A percentile compares a stretch with the other conserved stretches of the same genome.
phyloP scores from a whole-genome alignment of 2,329 filamentous ascomycete species.

The Chaetomium globosum region DNA sequence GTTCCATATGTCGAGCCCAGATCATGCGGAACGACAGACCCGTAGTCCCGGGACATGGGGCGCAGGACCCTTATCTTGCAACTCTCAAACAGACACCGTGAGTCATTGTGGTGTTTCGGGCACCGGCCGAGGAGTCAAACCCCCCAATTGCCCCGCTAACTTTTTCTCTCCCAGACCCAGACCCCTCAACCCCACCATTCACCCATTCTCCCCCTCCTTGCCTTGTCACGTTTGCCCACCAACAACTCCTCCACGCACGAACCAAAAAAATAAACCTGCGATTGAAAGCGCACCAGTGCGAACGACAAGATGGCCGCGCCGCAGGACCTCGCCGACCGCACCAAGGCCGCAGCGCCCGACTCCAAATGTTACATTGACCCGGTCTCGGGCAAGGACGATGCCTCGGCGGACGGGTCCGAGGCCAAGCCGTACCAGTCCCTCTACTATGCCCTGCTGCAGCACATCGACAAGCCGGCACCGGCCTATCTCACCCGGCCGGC shows the following conservation, averaged over 20 bases:
- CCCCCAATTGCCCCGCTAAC: constrained; percentile 32
- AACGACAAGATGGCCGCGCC: constrained; percentile 46
- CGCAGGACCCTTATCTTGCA: constrained; percentile 22
- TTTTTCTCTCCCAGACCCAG: constrained; percentile 21
- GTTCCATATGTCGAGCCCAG: constrained; percentile 15
- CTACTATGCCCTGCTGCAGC: constrained; percentile 73
- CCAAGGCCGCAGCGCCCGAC: constrained; percentile 48
- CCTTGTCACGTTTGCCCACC: constrained; percentile 5
- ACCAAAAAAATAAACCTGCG: constrained; percentile 22
- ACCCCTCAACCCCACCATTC: constrained; percentile 28
- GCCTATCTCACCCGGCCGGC: constrained; percentile 70
- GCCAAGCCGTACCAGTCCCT: constrained; percentile 79
- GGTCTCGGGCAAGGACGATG: constrained; percentile 72
- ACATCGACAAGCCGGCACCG: constrained; percentile 58
- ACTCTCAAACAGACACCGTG: constrained; percentile 21
- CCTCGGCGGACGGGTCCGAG: constrained; percentile 68
- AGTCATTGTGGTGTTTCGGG: constrained; percentile 30
- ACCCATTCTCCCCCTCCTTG: not conserved
- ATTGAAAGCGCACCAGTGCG: constrained; percentile 33
- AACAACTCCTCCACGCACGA: constrained; percentile 18
- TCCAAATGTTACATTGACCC: constrained; percentile 75
- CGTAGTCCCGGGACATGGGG: constrained; percentile 5
- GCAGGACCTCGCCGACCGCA: constrained; percentile 55
- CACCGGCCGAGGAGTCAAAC: not conserved
- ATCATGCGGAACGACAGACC: constrained; percentile 9